phyloP scores from a whole-genome alignment of 441 rosid genomes.

The Melastoma candidum region DNA sequence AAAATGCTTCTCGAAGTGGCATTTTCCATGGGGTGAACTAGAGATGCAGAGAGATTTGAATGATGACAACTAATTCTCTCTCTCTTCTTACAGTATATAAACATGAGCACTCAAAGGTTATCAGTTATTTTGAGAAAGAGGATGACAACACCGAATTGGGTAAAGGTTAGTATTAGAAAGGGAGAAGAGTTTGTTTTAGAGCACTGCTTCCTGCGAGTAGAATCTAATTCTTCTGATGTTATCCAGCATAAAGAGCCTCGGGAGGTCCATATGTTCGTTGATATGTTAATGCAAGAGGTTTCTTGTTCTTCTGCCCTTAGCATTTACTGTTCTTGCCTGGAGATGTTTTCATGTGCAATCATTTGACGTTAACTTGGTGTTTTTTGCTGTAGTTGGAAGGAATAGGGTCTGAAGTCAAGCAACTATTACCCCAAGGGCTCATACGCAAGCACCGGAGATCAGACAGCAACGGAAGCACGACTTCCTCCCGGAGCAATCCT shows the following conservation, averaged over 20 bases:
- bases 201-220: no score
- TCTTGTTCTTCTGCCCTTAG: slow-evolving; percentile 11
- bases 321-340: no score
- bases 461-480: slow-evolving; percentile 90
- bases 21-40: no score
- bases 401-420: slow-evolving; percentile 68
- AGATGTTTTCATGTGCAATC: no score
- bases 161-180: slow-evolving; percentile 52
- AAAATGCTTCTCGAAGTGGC: no score
- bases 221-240: slow-evolving; percentile 13
- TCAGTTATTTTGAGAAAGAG: slow-evolving; percentile 85
- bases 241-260: slow-evolving; percentile 97
- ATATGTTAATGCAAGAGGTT: slow-evolving; percentile 92
- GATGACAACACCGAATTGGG: slow-evolving; percentile 93
- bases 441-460: slow-evolving; percentile 72
- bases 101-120: slow-evolving; percentile 72
- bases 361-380: slow-evolving; percentile 7
- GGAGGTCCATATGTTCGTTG: slow-evolving; percentile 97
- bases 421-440: slow-evolving; percentile 74
- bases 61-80: slow-evolving; percentile 12
- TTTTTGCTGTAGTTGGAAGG: slow-evolving; percentile 54
- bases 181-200: no score
- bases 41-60: no score
- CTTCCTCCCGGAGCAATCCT: slow-evolving; percentile 81
- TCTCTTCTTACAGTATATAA: slow-evolving; percentile 43